Percentiles rank a stretch among this genome's conserved stretches.
phyloP scores from a whole-genome alignment of 305 asterid species.

The Withania somnifera region DNA sequence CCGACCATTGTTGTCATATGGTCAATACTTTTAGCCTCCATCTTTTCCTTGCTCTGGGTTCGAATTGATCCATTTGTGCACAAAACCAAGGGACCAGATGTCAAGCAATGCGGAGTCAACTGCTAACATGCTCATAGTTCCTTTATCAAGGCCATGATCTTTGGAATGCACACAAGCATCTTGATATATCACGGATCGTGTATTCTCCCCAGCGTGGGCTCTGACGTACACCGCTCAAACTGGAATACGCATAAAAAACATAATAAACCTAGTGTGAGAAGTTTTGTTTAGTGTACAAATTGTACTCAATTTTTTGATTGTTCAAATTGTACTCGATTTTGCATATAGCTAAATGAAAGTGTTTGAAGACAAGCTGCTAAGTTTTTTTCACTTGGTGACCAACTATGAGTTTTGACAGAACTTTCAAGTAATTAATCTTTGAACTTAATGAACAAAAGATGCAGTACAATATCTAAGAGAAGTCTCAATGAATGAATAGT shows the following conservation, averaged over 20 bases:
- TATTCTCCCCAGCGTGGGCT: not conserved
- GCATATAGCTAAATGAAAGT: not conserved
- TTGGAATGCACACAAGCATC: not conserved
- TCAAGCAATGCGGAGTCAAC: conserved; percentile 73
- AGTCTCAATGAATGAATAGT: not conserved
- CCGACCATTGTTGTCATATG: conserved; percentile 78
- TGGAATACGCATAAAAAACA: not conserved
- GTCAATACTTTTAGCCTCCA: conserved; percentile 69
- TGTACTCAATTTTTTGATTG: conserved; percentile 3
- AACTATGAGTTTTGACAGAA: not conserved
- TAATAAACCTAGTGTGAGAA: conserved; percentile 1
- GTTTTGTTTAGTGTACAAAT: conserved; percentile 8
- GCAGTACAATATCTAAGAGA: not conserved
- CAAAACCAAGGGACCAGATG: conserved; percentile 72
- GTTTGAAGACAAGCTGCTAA: not conserved
- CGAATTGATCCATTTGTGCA: conserved; percentile 75
- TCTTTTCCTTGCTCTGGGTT: conserved; percentile 77
- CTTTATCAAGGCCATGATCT: not conserved
- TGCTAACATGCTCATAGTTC: conserved; percentile 29
- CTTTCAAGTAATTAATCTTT: not conserved
- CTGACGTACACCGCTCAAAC: not conserved
- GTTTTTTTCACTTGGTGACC: not conserved
- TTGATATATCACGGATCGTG: not conserved
- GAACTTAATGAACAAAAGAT: not conserved
- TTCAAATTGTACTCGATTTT: conserved; percentile 4